Percentiles rank a stretch among this genome's conserved stretches.
phyloP scores from a whole-genome alignment of 495 filamentous ascomycete genomes.

The Neurospora tetraspora region DNA sequence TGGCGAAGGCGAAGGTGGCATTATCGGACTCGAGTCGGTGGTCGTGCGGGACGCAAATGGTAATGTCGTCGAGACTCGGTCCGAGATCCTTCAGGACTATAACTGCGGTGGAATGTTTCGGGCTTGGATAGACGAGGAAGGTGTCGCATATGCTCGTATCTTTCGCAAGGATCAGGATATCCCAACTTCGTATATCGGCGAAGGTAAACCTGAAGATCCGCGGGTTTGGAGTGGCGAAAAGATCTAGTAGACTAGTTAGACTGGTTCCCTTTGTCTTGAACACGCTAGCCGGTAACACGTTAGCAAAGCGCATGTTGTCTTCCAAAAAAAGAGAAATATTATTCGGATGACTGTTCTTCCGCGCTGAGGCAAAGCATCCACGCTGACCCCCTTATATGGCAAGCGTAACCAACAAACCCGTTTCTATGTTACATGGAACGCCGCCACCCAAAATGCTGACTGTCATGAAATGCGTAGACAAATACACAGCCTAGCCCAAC shows the following conservation, averaged over 20 bases:
- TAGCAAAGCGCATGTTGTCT: not conserved
- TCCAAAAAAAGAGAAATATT: conserved; percentile 15
- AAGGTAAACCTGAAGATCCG: conserved; percentile 4
- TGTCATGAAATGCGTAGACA: conserved; percentile 24
- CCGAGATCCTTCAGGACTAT: conserved; percentile 57
- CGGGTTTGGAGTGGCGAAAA: conserved; percentile 7
- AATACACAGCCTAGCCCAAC: conserved; percentile 19
- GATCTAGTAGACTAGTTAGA: conserved; percentile 2
- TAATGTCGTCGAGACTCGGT: conserved; percentile 28
- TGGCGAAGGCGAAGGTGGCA: conserved; percentile 75
- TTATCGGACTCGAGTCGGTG: conserved; percentile 73
- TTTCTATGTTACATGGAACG: conserved; percentile 34
- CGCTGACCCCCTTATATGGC: conserved; percentile 5
- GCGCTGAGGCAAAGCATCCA: conserved; percentile 9
- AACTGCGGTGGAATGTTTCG: conserved; percentile 91
- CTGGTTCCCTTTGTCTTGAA: not conserved
- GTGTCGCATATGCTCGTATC: conserved; percentile 51
- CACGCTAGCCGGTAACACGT: not conserved
- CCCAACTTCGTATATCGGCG: conserved; percentile 5
- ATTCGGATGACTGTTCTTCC: conserved; percentile 15
- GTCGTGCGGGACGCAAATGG: conserved; percentile 33
- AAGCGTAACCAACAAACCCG: conserved; percentile 17
- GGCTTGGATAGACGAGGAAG: conserved; percentile 61
- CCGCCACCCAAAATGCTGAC: conserved; percentile 25
- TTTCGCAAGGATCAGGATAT: conserved; percentile 34